Evolutionary conservation across 371 early-diverging fungal species (phyloP).

Genomic region (Mucor piriformis): DNA sequence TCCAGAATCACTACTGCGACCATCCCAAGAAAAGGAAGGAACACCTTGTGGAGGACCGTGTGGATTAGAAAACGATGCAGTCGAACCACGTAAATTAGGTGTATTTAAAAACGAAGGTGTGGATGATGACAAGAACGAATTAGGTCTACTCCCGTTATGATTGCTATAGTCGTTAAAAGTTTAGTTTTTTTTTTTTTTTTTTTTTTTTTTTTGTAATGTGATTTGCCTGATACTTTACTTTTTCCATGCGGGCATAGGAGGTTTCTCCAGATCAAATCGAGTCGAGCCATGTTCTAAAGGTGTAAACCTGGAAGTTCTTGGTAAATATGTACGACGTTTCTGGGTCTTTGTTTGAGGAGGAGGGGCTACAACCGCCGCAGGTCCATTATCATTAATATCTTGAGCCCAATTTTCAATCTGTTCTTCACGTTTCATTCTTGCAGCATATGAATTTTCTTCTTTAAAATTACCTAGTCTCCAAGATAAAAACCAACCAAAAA

Average conservation of each 20-base stretch:
- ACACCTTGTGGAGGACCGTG: slow-evolving; percentile 5
- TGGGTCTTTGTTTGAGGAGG: slow-evolving; percentile 5
- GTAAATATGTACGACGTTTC: slow-evolving; percentile 37
- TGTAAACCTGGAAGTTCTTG: slow-evolving; percentile 44
- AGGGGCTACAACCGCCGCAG: slow-evolving; percentile 18
- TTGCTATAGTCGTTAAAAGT: background rate
- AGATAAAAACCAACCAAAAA: slow-evolving; percentile 76
- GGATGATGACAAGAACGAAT: slow-evolving; percentile 7
- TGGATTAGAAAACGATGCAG: slow-evolving; percentile 12
- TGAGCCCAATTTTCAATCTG: slow-evolving; percentile 67
- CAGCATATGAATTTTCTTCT: slow-evolving; percentile 53
- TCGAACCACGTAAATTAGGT: slow-evolving; percentile 13
- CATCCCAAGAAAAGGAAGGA: slow-evolving; percentile 25
- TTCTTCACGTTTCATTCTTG: slow-evolving; percentile 56
- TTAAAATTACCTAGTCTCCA: slow-evolving; percentile 60
- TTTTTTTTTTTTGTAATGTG: too few species aligned
- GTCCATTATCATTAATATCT: slow-evolving; percentile 44
- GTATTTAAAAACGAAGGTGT: slow-evolving; percentile 8
- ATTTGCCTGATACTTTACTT: slow-evolving; percentile 22
- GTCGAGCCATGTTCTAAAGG: slow-evolving; percentile 41
- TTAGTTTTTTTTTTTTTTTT: background rate
- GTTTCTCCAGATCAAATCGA: slow-evolving; percentile 39
- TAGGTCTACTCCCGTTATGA: slow-evolving; percentile 12
- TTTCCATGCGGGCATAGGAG: slow-evolving; percentile 46
- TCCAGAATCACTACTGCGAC: slow-evolving; percentile 15